phyloP scores from a whole-genome alignment of 768 basidiomycete genomes.

The Harrya chromipes region DNA sequence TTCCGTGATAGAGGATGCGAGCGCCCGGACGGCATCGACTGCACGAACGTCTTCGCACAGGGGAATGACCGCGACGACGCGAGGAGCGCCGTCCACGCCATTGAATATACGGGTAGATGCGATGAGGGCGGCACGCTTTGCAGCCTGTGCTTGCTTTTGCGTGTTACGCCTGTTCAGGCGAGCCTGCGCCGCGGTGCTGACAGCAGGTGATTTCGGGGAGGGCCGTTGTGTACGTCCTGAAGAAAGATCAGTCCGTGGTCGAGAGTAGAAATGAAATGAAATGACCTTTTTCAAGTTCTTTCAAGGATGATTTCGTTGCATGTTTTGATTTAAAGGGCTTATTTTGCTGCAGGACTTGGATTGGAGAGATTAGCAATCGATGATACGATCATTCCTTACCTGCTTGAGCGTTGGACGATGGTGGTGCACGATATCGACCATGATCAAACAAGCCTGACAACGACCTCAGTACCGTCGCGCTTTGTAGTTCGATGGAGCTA shows the following conservation, averaged over 20 bases:
- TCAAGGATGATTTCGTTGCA: constrained; percentile 79
- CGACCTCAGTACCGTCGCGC: too few relatives aligned
- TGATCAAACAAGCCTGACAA: constrained; percentile 8
- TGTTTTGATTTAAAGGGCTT: constrained; percentile 92
- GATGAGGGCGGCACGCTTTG: constrained; percentile 66
- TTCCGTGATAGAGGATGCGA: constrained; percentile 60
- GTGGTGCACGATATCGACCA: constrained; percentile 48
- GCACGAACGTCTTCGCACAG: constrained; percentile 66
- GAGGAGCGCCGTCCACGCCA: constrained; percentile 73
- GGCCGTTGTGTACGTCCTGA: constrained; percentile 57
- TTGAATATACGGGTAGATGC: constrained; percentile 76
- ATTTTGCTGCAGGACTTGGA: constrained; percentile 57
- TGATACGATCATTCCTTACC: constrained; percentile 34
- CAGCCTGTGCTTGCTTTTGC: constrained; percentile 76
- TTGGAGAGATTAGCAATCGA: neutral
- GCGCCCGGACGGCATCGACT: constrained; percentile 46
- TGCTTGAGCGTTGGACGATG: constrained; percentile 87
- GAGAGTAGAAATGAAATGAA: neutral
- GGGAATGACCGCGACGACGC: constrained; percentile 87
- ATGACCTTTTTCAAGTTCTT: constrained; percentile 81
- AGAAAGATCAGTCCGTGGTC: neutral
- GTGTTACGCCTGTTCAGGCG: constrained; percentile 79
- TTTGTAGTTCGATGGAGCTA: too few relatives aligned
- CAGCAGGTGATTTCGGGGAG: constrained; percentile 48
- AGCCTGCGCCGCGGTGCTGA: constrained; percentile 59